Percentiles rank a stretch among this genome's conserved stretches.
phyloP scores from a whole-genome alignment of 1,139 yeast genomes.

The Debaryomyces sp. region DNA sequence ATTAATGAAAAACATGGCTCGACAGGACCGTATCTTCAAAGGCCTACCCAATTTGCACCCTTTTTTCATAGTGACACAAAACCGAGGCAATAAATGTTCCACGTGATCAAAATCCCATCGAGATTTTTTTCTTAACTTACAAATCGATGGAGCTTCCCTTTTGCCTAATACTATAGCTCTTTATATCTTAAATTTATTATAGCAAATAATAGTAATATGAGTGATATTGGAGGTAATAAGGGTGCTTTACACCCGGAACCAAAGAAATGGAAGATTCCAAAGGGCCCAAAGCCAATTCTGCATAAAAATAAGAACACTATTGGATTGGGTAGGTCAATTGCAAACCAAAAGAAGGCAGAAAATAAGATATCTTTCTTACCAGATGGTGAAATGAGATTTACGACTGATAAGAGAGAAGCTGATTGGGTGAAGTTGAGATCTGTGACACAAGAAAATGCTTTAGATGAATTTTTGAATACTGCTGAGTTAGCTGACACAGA shows the following conservation, averaged over 20 bases:
- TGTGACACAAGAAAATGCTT: slow-evolving; percentile 90
- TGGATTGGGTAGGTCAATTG: slow-evolving; percentile 85
- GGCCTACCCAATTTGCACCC: too few relatives aligned
- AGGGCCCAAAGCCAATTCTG: slow-evolving; percentile 88
- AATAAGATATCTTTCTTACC: slow-evolving; percentile 73
- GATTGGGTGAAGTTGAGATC: slow-evolving; percentile 89
- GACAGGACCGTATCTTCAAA: too few relatives aligned
- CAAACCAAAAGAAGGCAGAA: slow-evolving; percentile 71
- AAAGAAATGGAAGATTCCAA: slow-evolving; percentile 66
- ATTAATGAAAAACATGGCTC: too few relatives aligned
- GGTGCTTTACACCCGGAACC: slow-evolving; percentile 50
- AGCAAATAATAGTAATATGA: slow-evolving; percentile 12
- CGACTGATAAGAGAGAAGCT: slow-evolving; percentile 82
- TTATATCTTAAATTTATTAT: not conserved
- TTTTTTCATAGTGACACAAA: not conserved
- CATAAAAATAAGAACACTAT: slow-evolving; percentile 81
- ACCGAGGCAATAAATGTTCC: not conserved
- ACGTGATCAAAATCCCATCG: slow-evolving; percentile 6
- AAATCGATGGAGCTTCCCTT: not conserved
- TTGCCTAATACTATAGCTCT: not conserved
- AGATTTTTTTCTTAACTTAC: slow-evolving; percentile 1
- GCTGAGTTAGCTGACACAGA: slow-evolving; percentile 97
- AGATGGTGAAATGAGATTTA: slow-evolving; percentile 83
- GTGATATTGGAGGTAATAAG: slow-evolving; percentile 32
- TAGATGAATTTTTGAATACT: slow-evolving; percentile 92